These are phyloP conservation scores for Fusarium tuaranense DNA, from an alignment of 2,329 filamentous ascomycete species.

Conservation along the genomic window DNA sequence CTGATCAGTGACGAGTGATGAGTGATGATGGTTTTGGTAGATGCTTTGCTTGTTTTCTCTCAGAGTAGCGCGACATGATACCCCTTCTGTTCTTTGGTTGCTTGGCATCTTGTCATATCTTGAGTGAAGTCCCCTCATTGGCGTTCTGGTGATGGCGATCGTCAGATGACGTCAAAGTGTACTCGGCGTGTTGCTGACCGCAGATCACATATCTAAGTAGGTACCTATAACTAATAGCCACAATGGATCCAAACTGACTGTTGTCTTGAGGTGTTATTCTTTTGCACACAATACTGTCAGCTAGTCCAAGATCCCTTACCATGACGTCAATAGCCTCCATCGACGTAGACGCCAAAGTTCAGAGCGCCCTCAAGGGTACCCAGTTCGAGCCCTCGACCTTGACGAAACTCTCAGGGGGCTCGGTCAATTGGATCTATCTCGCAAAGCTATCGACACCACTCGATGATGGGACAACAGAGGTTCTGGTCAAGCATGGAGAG, in stretches of 20 bases:
- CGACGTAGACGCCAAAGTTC: slow-evolving; percentile 3
- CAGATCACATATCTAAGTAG: not conserved
- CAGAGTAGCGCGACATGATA: not conserved
- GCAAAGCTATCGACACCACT: not conserved
- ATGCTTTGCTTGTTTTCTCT: not conserved
- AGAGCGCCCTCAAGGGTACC: not conserved
- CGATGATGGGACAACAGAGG: not conserved
- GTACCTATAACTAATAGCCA: no score
- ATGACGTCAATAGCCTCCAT: not conserved
- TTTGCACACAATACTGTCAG: not conserved
- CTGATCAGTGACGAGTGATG: not conserved
- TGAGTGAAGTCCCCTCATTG: not conserved
- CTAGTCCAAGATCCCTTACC: not conserved
- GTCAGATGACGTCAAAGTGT: slow-evolving; percentile 9
- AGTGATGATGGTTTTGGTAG: not conserved
- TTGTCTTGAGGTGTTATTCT: not conserved
- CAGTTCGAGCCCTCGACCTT: not conserved
- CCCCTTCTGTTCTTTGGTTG: not conserved
- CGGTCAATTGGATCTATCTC: slow-evolving; percentile 12
- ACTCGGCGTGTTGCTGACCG: slow-evolving; percentile 8
- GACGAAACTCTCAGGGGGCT: slow-evolving; percentile 1
- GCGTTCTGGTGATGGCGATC: not conserved
- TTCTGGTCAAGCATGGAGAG: slow-evolving; percentile 13
- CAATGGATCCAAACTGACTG: not conserved
- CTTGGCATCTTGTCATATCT: not conserved